Evolutionary conservation across 345 rosid genomes (phyloP).

Genomic region (Citrus sinensis): DNA sequence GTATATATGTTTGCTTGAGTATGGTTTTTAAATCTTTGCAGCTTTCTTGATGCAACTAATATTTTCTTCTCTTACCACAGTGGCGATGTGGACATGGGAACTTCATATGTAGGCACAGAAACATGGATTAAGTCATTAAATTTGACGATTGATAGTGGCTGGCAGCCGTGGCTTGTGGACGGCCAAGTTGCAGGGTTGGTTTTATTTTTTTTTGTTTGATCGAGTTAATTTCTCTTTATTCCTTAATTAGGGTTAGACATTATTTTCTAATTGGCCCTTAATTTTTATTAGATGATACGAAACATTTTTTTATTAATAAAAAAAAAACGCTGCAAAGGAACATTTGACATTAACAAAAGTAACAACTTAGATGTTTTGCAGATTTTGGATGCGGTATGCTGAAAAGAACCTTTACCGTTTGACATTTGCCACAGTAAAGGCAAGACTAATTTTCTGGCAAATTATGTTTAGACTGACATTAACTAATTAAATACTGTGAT

Average conservation of each 20-base stretch:
- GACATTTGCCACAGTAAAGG: conserved; percentile 8
- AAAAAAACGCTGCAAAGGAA: too few species aligned
- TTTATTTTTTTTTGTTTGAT: too few species aligned
- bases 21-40: background rate
- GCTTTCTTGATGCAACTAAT: background rate
- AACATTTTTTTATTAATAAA: too few species aligned
- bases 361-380: background rate
- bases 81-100: conserved; percentile 32
- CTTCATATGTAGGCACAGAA: conserved; percentile 29
- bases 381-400: background rate
- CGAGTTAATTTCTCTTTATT: background rate
- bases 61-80: background rate
- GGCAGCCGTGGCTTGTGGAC: conserved; percentile 41
- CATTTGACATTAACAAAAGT: too few species aligned
- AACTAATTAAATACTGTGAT: background rate
- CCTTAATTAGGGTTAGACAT: background rate
- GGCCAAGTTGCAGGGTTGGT: conserved; percentile 43
- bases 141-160: conserved; percentile 12
- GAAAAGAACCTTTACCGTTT: background rate
- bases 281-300: too few species aligned
- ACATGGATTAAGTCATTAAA: conserved; percentile 27
- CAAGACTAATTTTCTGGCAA: background rate
- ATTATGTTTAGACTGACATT: background rate
- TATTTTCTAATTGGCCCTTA: background rate
- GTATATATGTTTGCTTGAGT: too few species aligned